Conservation (phyloP, 257 asterid species). For the Echites panduratus region DNA sequence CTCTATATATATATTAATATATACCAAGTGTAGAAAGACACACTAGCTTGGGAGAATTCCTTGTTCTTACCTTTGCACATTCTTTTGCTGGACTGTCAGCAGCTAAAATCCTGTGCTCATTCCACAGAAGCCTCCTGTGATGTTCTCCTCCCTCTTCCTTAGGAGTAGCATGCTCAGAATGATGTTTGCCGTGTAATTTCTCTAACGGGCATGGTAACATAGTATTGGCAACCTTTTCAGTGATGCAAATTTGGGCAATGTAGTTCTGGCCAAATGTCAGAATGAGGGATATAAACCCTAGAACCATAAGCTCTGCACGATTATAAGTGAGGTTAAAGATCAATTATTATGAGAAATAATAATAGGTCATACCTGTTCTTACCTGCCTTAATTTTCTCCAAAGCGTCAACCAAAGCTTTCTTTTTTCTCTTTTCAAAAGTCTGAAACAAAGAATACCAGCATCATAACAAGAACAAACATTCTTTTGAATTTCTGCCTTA, state of each 20-base stretch:
- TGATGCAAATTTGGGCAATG: slow-evolving; percentile 68
- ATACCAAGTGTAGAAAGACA: no score
- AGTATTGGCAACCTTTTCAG: slow-evolving; percentile 41
- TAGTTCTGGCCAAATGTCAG: slow-evolving; percentile 83
- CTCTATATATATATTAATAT: no score
- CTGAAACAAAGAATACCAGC: slow-evolving; percentile 28
- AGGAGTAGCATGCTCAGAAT: not conserved
- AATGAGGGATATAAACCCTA: slow-evolving; percentile 88
- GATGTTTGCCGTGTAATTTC: no score
- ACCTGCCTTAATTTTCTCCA: slow-evolving; percentile 91
- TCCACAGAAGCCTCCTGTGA: slow-evolving; percentile 61
- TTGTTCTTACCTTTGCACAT: slow-evolving; percentile 37
- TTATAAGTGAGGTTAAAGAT: not conserved
- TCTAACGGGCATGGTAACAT: slow-evolving; percentile 65
- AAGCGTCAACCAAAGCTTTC: slow-evolving; percentile 70
- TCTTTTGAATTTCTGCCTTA: no score
- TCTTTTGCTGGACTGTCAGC: slow-evolving; percentile 31
- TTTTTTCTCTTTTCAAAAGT: slow-evolving; percentile 57
- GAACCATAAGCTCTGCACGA: slow-evolving; percentile 85
- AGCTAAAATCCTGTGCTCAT: slow-evolving; percentile 41
- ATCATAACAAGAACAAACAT: slow-evolving; percentile 1
- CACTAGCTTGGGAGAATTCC: no score
- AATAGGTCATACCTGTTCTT: no score
- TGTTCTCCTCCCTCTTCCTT: slow-evolving; percentile 16
- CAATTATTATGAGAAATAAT: not conserved